These are phyloP conservation scores for Trichomonas gallinae DNA, from an alignment of 208 protist genomes.

Conservation along the genomic window DNA sequence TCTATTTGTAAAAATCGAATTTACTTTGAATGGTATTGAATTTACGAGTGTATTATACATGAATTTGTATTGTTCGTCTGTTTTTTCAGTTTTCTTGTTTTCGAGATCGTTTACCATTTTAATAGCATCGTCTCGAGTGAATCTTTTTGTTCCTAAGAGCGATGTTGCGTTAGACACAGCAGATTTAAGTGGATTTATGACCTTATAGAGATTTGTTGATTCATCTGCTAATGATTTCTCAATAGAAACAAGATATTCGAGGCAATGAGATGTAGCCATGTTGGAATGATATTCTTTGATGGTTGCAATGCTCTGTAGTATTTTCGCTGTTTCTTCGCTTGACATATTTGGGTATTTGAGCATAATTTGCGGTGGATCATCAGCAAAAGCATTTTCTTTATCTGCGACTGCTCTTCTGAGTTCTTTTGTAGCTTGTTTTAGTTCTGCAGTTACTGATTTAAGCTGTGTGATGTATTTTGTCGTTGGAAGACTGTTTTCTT, in stretches of 20 bases:
- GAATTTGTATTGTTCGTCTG: background rate
- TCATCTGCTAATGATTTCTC: background rate
- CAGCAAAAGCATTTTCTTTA: background rate
- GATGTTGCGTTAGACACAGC: background rate
- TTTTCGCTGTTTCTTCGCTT: background rate
- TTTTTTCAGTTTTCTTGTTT: background rate
- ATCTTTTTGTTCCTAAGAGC: background rate
- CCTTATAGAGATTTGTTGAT: background rate
- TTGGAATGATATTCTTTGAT: background rate
- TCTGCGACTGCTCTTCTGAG: background rate
- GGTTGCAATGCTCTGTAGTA: background rate
- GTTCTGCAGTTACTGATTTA: background rate
- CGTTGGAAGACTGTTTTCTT: background rate
- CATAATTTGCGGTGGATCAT: background rate
- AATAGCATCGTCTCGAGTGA: background rate
- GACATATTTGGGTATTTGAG: background rate
- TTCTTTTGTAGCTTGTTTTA: background rate
- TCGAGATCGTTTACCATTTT: background rate
- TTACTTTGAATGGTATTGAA: background rate
- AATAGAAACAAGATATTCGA: background rate
- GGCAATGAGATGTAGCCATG: background rate
- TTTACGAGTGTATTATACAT: background rate
- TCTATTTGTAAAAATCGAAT: background rate
- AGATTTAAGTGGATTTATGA: background rate
- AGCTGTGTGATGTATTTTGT: background rate